phyloP scores from a whole-genome alignment of 805 yeast genomes.

The Cyberlindnera petersonii region DNA sequence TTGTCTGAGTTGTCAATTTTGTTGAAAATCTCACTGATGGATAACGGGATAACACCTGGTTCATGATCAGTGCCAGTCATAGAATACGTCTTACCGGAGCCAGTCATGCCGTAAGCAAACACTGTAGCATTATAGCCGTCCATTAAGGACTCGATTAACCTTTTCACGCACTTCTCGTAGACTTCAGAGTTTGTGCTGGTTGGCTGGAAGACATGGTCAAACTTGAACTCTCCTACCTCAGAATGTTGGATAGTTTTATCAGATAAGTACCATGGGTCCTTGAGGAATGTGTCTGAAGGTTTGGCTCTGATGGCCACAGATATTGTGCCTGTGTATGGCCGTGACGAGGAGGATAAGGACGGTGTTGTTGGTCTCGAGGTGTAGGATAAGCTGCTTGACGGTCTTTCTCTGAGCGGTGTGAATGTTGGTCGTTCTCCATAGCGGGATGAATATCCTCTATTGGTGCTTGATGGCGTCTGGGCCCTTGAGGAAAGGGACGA shows the following conservation, averaged over 20 bases:
- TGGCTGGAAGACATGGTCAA: constrained; percentile 76
- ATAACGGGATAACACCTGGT: constrained; percentile 80
- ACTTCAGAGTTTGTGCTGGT: constrained; percentile 52
- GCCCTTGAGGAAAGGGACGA: constrained; percentile 21
- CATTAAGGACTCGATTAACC: constrained; percentile 49
- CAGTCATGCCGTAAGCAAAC: constrained; percentile 97
- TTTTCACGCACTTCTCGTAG: constrained; percentile 52
- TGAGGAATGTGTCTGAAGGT: constrained; percentile 41
- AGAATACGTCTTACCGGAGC: constrained; percentile 91
- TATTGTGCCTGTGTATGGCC: constrained; percentile 61
- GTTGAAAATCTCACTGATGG: constrained; percentile 64
- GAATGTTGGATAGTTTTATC: constrained; percentile 43
- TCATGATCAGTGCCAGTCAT: constrained; percentile 62
- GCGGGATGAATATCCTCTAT: constrained; percentile 17
- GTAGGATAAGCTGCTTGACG: constrained; percentile 14
- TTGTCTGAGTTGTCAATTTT: constrained; percentile 22
- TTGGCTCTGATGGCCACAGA: constrained; percentile 75
- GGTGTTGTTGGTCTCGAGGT: constrained; percentile 26
- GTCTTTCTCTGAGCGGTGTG: constrained; percentile 25
- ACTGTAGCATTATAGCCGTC: constrained; percentile 85
- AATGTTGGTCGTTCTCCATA: constrained; percentile 20
- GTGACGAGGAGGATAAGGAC: constrained; percentile 16
- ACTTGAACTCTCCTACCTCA: constrained; percentile 62
- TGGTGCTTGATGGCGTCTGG: constrained; percentile 21
- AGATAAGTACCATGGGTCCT: constrained; percentile 30